phyloP scores from a whole-genome alignment of 768 basidiomycete genomes.

The Terana coerulea region DNA sequence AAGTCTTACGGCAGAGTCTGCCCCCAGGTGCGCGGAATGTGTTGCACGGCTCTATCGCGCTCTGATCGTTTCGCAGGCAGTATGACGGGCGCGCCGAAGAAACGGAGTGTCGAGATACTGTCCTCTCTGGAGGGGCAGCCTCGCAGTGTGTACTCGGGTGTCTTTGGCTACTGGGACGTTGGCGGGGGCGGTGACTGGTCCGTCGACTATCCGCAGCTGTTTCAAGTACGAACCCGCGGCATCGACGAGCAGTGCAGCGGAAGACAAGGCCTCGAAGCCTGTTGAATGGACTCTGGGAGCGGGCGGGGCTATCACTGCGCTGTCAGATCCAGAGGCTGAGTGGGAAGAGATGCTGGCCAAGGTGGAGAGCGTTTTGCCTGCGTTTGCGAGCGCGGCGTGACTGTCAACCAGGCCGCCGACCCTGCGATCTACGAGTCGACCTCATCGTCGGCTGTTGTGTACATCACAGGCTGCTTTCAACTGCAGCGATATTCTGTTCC shows the following conservation, averaged over 20 bases:
- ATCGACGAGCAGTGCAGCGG: neutral
- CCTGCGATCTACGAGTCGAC: neutral
- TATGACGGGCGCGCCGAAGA: constrained; percentile 98
- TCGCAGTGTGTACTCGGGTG: constrained; percentile 85
- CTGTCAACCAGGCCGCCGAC: neutral
- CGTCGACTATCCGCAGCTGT: constrained; percentile 90
- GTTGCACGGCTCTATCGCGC: neutral
- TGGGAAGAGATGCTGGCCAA: constrained; percentile 97
- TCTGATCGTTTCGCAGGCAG: constrained; percentile 51
- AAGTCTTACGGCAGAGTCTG: constrained; percentile 71
- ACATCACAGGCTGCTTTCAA: constrained; percentile 8
- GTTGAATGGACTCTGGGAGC: constrained; percentile 79
- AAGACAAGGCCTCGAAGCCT: constrained; percentile 10
- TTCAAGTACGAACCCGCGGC: constrained; percentile 48
- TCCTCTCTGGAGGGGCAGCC: constrained; percentile 70
- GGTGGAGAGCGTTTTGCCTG: constrained; percentile 68
- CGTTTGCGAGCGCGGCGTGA: constrained; percentile 37
- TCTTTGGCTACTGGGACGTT: constrained; percentile 89
- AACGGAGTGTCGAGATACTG: constrained; percentile 88
- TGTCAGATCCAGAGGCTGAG: constrained; percentile 80
- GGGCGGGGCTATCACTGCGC: constrained; percentile 94
- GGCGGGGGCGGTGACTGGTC: constrained; percentile 91
- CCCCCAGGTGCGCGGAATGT: constrained; percentile 63
- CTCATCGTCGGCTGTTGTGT: constrained; percentile 8
- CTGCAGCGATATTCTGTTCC: constrained; percentile 1